phyloP scores from a whole-genome alignment of 139 green algal species.

The Volvox reticuliferus region DNA sequence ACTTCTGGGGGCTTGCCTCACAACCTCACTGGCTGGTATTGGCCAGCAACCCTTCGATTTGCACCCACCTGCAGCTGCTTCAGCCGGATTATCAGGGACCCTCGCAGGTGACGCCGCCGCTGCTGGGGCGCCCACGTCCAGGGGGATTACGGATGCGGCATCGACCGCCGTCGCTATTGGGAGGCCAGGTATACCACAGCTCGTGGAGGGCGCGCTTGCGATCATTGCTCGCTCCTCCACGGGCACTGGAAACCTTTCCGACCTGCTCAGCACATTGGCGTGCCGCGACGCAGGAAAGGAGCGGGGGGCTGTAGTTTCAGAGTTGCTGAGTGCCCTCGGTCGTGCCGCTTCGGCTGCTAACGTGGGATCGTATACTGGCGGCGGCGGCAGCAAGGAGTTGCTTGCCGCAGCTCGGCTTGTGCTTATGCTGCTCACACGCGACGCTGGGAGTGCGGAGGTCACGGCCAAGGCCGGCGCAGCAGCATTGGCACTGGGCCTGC shows the following conservation, averaged over 20 bases:
- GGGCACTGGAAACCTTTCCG: conserved; percentile 58
- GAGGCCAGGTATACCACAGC: conserved; percentile 50
- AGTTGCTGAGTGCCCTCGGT: conserved; percentile 68
- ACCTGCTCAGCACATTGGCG: conserved; percentile 74
- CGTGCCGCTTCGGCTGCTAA: conserved; percentile 7
- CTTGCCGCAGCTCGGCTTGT: conserved; percentile 74
- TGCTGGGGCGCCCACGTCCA: background rate
- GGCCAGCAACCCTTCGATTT: conserved; percentile 39
- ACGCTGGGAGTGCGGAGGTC: conserved; percentile 56
- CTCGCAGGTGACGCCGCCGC: background rate
- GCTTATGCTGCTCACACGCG: conserved; percentile 80
- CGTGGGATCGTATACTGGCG: background rate
- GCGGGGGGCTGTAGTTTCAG: conserved; percentile 62
- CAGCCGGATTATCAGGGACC: background rate
- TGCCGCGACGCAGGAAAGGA: conserved; percentile 67
- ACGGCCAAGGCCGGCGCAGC: conserved; percentile 61
- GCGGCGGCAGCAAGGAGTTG: conserved; percentile 17
- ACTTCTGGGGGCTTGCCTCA: conserved; percentile 65
- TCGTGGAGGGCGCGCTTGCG: conserved; percentile 71
- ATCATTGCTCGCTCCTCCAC: conserved; percentile 63
- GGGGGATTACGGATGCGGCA: background rate
- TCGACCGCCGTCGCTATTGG: conserved; percentile 1
- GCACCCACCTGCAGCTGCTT: conserved; percentile 6
- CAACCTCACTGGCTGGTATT: conserved; percentile 62
- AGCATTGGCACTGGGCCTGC: conserved; percentile 56